These are phyloP conservation scores for Auxenochlorella protothecoides DNA, from an alignment of 139 green algal species.

Conservation along the genomic window DNA sequence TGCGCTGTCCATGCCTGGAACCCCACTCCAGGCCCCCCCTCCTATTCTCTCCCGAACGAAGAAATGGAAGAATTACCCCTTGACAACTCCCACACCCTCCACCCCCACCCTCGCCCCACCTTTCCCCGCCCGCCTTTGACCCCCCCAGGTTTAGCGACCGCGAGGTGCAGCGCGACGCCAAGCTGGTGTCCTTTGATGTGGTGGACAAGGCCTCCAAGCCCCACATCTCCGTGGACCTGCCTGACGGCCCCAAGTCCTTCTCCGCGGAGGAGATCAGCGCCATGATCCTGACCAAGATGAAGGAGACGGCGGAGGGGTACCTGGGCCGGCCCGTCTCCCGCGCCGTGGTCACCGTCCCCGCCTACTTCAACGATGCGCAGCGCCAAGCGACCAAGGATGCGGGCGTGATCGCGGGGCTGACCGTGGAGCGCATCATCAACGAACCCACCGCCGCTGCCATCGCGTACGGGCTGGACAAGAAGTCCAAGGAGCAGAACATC, in stretches of 20 bases:
- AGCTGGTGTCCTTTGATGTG: slow-evolving; percentile 94
- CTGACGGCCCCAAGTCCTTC: slow-evolving; percentile 40
- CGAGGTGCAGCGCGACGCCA: slow-evolving; percentile 92
- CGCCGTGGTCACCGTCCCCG: slow-evolving; percentile 84
- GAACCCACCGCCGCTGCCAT: slow-evolving; percentile 94
- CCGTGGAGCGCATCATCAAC: slow-evolving; percentile 95
- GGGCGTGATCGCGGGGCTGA: slow-evolving; percentile 71
- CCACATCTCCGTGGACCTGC: slow-evolving; percentile 73
- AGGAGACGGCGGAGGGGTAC: slow-evolving; percentile 65
- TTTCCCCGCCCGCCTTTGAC: not conserved
- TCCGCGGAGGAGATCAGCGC: slow-evolving; percentile 92
- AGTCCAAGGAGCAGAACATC: slow-evolving; percentile 86
- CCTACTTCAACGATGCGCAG: slow-evolving; percentile 99
- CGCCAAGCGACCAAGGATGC: slow-evolving; percentile 88
- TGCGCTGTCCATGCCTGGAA: too few relatives aligned
- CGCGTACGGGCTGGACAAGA: slow-evolving; percentile 92
- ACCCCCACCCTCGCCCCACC: not conserved
- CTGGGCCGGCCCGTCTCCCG: slow-evolving; percentile 70
- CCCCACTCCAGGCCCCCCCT: too few relatives aligned
- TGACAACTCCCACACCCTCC: not conserved
- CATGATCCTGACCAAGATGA: slow-evolving; percentile 96
- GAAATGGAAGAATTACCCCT: too few relatives aligned
- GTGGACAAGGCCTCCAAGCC: slow-evolving; percentile 89
- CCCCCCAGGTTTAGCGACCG: slow-evolving; percentile 73
- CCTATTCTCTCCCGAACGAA: too few relatives aligned